These are phyloP conservation scores for Steccherinum ochraceum DNA, from an alignment of 768 basidiomycete species.

Conservation along the genomic window DNA sequence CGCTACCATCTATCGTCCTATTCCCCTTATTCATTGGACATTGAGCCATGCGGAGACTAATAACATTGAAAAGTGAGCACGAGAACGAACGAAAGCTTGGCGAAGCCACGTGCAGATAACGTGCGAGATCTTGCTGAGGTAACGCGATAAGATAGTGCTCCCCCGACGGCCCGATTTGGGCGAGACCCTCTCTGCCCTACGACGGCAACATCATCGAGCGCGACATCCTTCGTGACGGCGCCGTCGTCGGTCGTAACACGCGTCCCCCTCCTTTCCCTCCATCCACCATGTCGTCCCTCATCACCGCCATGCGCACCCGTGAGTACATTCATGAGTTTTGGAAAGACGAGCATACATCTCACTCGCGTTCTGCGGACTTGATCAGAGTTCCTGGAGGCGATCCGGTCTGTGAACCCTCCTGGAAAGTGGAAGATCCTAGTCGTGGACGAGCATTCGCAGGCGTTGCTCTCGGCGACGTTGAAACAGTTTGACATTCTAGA, in stretches of 20 bases:
- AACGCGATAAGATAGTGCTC: not conserved
- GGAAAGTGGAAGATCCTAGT: conserved; percentile 96
- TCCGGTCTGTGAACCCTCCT: conserved; percentile 81
- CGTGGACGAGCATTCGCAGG: conserved; percentile 89
- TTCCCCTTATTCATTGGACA: not conserved
- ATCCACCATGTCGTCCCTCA: conserved; percentile 38
- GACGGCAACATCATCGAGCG: not conserved
- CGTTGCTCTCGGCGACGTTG: conserved; percentile 75
- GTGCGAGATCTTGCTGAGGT: too few relatives aligned
- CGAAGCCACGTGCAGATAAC: not conserved
- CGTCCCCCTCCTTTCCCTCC: not conserved
- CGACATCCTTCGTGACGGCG: not conserved
- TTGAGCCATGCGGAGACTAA: not conserved
- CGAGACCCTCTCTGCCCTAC: not conserved
- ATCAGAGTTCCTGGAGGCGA: conserved; percentile 80
- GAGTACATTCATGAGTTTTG: conserved; percentile 7
- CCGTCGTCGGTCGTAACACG: not conserved
- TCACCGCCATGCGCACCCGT: conserved; percentile 41
- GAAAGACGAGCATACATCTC: conserved; percentile 14
- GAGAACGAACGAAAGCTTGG: not conserved
- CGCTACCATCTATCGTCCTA: not conserved
- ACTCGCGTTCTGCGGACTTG: conserved; percentile 33
- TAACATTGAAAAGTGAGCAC: not conserved
- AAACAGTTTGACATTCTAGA: conserved; percentile 92
- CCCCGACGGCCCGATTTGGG: not conserved